Conservation (phyloP, 78 protist genomes). For the Dictyostelium purpureum region DNA sequence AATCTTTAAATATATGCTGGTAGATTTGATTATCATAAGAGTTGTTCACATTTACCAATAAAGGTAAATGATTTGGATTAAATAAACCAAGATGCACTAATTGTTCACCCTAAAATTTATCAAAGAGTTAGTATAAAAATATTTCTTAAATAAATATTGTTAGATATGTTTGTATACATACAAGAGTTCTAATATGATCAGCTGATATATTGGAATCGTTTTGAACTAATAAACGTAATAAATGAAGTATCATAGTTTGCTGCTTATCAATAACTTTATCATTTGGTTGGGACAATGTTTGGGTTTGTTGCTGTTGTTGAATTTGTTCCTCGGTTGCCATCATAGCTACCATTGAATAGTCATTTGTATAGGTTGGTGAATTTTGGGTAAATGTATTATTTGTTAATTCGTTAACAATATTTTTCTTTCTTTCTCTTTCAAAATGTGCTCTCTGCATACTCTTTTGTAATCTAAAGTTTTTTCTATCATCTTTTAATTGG, state of each 20-base stretch:
- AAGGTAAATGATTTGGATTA: conserved; percentile 7
- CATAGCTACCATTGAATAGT: not conserved
- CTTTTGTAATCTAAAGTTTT: conserved; percentile 58
- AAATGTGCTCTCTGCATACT: conserved; percentile 49
- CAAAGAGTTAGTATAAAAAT: not conserved
- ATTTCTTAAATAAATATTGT: not conserved
- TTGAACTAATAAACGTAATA: conserved; percentile 25
- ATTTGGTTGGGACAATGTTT: not conserved
- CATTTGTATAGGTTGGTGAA: not conserved
- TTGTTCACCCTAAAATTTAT: conserved; percentile 32
- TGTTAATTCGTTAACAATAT: conserved; percentile 34
- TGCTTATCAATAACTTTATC: conserved; percentile 52
- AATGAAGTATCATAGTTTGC: conserved; percentile 61
- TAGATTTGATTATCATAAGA: conserved; percentile 38
- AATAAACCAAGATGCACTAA: conserved; percentile 40
- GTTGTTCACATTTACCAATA: conserved; percentile 13
- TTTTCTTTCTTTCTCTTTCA: conserved; percentile 61
- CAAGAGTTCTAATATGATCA: conserved; percentile 39
- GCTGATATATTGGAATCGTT: conserved; percentile 19
- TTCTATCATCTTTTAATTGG: conserved; percentile 31
- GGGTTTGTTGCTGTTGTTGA: not conserved
- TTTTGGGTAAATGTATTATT: not conserved
- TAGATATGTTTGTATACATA: not conserved
- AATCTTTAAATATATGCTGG: conserved; percentile 57
- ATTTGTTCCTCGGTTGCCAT: not conserved